Evolutionary conservation across 257 asterid genomes (phyloP), one percentile per base, ranked within the genome.

Genomic region (Gentiana dahurica): DNA sequence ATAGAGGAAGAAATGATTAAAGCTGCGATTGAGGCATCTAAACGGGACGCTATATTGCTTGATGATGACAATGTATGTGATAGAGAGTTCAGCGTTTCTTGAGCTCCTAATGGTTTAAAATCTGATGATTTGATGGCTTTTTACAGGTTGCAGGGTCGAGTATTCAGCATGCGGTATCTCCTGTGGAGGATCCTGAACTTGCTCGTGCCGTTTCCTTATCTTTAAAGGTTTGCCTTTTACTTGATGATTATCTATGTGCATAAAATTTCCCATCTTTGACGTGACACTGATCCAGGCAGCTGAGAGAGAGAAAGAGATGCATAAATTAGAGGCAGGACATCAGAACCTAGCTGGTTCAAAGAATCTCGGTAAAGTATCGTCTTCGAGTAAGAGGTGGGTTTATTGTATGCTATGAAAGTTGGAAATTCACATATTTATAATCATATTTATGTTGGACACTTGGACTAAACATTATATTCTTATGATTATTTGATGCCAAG

Each of bases 11-110:
- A 89, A 75, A 88, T 92, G 99, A 73, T 92, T 74, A 84, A 86
- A 63, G 99, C 97, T 46, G 99, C 99, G 36, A 86, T 92, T 64
- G 97, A 88, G 81, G 99, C 99, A 71, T 92, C 99, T 48, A 88
- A 80, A 77, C 73, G 77, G 57, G 99, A 92, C 43, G 77, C 87
- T 66, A 77, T 77, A 60, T 60, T 81, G 76, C 48, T 81, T 38
- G 73, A 62, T 47, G 77, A 60, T 62, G 70, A 47, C 62, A 64
- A 44, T 67, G 91, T 82, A 83, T 59, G 92, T 66, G 60, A 57
- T 56, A 43, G 44, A 61, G 54, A 53, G 60, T 53, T 10, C 37
- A 43, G 59, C 52, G 49, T 61, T 71, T 57, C 51, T 58, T 33
- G 39, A 32, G 63, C 13, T 60, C 38, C 53, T 53, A 15, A 46